Base-by-base conservation (phyloP, 345 rosid genomes). In the Arabis alpina region DNA sequence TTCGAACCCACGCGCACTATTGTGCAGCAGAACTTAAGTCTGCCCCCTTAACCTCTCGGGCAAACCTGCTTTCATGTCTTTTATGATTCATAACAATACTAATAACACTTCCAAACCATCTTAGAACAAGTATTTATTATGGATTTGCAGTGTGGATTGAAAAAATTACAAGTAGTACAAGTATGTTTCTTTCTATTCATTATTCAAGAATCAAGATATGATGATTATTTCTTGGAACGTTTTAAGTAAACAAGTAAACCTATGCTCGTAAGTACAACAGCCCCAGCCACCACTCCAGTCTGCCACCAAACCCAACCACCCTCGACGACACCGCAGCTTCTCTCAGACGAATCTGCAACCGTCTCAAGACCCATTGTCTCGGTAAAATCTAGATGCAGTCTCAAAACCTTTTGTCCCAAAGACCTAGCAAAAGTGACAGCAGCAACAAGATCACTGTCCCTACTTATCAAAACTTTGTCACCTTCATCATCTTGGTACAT, bases 21-120 rank as follows among this genome's bases (percentile, higher is more conserved):
- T 77, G 88, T 83, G 86, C 91, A 87, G 92, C 84, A 90, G 92
- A 93, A 84, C 96, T 88, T 88, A 87, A 85, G 96, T 85, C 91
- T 84, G 78, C 96, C 96, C 91, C 90, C 94, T 91, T 87, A 86
- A 86, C 91, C 96, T 61, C 97, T 87, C 92, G 92, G 96, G 96
- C 89, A 87, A 88, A 93, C 90, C 96, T 88, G 75, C 79, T 36
- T 36, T 8, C 40, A 1, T 36, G 40, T 8, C 40, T 2, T 6
- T 32, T n/a, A 32, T 5, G 1, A 32, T 5, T 32, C 1, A 1
- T 34, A 34, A 34, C 1, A 36, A 4, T 0, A 23, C 2, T 42
- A 4, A 2, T 13, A 12, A 12, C 4, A 1, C 2, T 47, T 0
- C 14, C 2, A 15, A 3, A 15, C 24, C 16, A 15, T 65, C 0